Base-by-base conservation (phyloP, 371 early-diverging fungal species). In the Gilbertella persicaria region DNA sequence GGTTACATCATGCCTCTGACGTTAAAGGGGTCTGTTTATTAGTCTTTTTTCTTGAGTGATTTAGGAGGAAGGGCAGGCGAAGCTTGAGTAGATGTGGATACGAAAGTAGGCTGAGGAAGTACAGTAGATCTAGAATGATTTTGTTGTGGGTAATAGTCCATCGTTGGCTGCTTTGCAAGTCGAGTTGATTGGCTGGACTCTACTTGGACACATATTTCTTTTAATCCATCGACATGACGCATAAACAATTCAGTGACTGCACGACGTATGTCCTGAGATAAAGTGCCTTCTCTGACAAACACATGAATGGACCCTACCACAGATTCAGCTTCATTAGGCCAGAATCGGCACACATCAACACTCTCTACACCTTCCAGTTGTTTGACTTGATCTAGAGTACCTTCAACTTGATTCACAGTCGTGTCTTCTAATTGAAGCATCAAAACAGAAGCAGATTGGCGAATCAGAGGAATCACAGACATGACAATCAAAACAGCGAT, bases 401-500 rank as follows among this genome's bases (percentile, higher is more conserved):
- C 78, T 30, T 82, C 78, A 7, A 83, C 75, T 44, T 69, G 67
- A 46, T 69, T 70, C 19, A 77, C 73, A 13, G 69, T 60, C 5
- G 70, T 26, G 40, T 79, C 81, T 9, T 76, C 71, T 4, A 84
- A 62, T 48, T 78, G 69, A 16, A 86, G 59, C 82, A 86, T 78
- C 50, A 88, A 51, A 0, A 86, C 76, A 10, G 78, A 61, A 2
- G 85, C 82, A 4, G 91, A 88, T 47, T 83, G 76, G 30, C 77
- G 76, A 41, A 97, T 87, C 16, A 97, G 75, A 0, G 98, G 96
- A 42, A 92, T 82, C 2, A 93, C 92, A 28, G 87, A 87, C 55
- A 86, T 64, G 50, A 96, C 87, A 35, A 94, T 96, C 37, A 98
- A 71, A 8, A 86, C 64, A 0, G 95, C 92, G 58, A 98, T 96